Conservation (phyloP, 139 green algal genomes). For the Marvania coccoides region DNA sequence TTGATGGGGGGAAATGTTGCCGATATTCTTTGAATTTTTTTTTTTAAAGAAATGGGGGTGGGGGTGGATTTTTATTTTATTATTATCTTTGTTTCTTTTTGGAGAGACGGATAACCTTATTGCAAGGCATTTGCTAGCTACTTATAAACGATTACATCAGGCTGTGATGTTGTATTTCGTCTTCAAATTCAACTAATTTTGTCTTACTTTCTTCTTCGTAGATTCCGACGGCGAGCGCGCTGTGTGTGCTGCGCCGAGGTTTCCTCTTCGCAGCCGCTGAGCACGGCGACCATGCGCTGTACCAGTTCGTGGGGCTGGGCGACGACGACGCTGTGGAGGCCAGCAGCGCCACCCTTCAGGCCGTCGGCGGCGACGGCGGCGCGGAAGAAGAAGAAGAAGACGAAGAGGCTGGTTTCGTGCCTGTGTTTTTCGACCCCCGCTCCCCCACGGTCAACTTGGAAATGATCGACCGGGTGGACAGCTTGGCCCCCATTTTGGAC, state of each 20-base stretch:
- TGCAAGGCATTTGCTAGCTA: too few relatives aligned
- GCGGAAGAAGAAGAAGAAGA: slow-evolving; percentile 7
- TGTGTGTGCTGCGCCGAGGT: slow-evolving; percentile 90
- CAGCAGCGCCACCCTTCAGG: slow-evolving; percentile 45
- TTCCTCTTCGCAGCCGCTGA: slow-evolving; percentile 96
- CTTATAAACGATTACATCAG: too few relatives aligned
- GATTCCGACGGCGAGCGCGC: slow-evolving; percentile 69
- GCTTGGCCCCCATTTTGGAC: slow-evolving; percentile 81
- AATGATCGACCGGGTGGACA: slow-evolving; percentile 82
- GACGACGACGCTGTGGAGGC: slow-evolving; percentile 89
- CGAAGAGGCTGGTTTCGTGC: neutral
- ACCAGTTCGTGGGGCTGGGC: slow-evolving; percentile 92
- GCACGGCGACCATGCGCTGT: slow-evolving; percentile 94
- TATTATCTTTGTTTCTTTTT: too few relatives aligned
- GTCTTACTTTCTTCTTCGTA: too few relatives aligned
- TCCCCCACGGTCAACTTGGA: slow-evolving; percentile 76
- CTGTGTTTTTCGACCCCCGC: slow-evolving; percentile 88
- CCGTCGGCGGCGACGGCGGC: slow-evolving; percentile 84
- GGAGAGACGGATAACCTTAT: too few relatives aligned
- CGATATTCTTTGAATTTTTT: too few relatives aligned
- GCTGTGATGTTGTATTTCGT: too few relatives aligned
- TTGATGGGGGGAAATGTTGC: too few relatives aligned
- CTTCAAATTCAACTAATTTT: too few relatives aligned
- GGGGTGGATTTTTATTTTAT: too few relatives aligned
- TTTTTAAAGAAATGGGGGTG: too few relatives aligned